Evolutionary conservation across 176 grass and related monocot species (phyloP), one percentile per base, ranked within the genome.

Genomic region (Triticum urartu): DNA sequence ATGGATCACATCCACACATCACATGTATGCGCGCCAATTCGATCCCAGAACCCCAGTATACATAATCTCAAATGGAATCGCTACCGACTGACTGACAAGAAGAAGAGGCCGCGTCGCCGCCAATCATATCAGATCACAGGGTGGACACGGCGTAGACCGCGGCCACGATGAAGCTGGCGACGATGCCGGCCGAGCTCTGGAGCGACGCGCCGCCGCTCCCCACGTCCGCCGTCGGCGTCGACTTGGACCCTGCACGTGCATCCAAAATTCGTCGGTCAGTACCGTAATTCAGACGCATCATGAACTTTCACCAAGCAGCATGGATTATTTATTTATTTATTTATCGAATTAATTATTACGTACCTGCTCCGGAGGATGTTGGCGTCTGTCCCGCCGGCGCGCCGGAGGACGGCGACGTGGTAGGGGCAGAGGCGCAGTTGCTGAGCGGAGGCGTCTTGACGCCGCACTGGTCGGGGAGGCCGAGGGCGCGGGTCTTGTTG

Each of bases 401-500:
- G 7, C 52, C 56, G 45, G 54, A 21, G 1, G 77, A 0, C 6
- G 86, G 64, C 39, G 78, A 34, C 26, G 68, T 33, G 4, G 74
- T 77, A 1, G 86, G 68, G 4, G 72, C 72, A 0, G 72, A 1
- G 14, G 43, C 43, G 17, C 47, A 77, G 76, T 80, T 70, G 84
- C 90, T 95, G 70, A 75, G 28, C 8, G 89, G 68, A 1, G 92
- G 93, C 58, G 96, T 98, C 84, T 89, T 66, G 64, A 98, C 90
- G 1, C 82, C 91, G 78, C 96, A 98, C 0, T n/a, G 65, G 21
- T 11, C 50, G 14, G 92, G 96, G 14, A 98, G 75, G 2, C 61
- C 91, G 9, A 98, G 78, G 9, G 92, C 96, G 75, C 61, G 82
- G 1, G 96, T 94, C 88, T 78, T 82, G 86, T 98, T 94, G 77